phyloP scores from a whole-genome alignment of 2,329 filamentous ascomycete genomes.

The Clonostachys rosea region DNA sequence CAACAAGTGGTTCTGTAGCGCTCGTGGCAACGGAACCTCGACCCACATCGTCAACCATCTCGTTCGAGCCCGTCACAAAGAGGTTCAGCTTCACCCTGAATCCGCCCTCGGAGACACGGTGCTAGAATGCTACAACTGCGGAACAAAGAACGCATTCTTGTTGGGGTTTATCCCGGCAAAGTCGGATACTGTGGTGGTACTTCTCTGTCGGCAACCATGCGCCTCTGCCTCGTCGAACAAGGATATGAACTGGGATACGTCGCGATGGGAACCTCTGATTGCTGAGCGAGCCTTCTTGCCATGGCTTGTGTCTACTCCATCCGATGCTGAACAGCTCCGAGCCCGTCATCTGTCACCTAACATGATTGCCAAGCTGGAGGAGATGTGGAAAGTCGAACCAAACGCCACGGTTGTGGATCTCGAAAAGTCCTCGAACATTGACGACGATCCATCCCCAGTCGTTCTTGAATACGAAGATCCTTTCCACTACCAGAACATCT shows the following conservation, averaged over 20 bases:
- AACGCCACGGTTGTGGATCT: conserved; percentile 84
- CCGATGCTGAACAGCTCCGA: conserved; percentile 92
- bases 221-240: conserved; percentile 93
- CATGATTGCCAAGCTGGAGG: conserved; percentile 93
- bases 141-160: conserved; percentile 97
- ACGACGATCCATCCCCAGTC: conserved; percentile 92
- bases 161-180: conserved; percentile 98
- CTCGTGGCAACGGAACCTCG: conserved; percentile 91
- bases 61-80: conserved; percentile 95
- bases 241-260: conserved; percentile 99
- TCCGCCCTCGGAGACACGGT: conserved; percentile 94
- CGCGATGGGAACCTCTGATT: conserved; percentile 94
- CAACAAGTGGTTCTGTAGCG: conserved; percentile 99
- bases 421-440: conserved; percentile 85
- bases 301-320: conserved; percentile 87
- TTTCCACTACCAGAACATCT: conserved; percentile 98
- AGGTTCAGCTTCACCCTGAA: conserved; percentile 92
- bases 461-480: conserved; percentile 93
- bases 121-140: conserved; percentile 98
- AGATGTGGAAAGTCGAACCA: conserved; percentile 97
- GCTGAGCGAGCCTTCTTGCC: conserved; percentile 92
- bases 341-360: conserved; percentile 90
- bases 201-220: conserved; percentile 94
- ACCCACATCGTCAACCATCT: conserved; percentile 98
- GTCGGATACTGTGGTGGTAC: conserved; percentile 94